A percentile compares a stretch with the other conserved stretches of the same genome.
phyloP scores from a whole-genome alignment of 495 filamentous ascomycete species.

The Antarctomyces pellizariae region DNA sequence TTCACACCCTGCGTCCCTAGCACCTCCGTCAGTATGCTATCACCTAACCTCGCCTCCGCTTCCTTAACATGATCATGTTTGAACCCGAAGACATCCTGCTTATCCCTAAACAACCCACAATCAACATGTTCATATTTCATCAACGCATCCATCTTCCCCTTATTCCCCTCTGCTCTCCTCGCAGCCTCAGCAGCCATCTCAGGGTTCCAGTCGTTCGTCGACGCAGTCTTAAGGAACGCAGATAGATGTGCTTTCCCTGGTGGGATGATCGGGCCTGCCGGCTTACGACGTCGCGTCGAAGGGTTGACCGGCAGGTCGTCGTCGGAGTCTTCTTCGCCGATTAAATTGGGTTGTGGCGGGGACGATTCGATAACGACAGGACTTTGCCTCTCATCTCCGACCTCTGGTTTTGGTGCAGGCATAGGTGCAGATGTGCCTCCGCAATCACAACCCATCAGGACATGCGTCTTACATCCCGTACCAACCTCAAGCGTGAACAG shows the following conservation, averaged over 20 bases:
- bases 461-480: constrained; percentile 40
- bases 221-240: constrained; percentile 38
- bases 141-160: constrained; percentile 30
- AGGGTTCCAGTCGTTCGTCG: constrained; percentile 32
- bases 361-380: constrained; percentile 6
- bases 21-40: constrained; percentile 35
- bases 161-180: constrained; percentile 12
- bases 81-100: constrained; percentile 10
- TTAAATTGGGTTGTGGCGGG: constrained; percentile 3
- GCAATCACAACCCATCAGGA: constrained; percentile 43
- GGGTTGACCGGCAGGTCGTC: constrained; percentile 9
- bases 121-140: constrained; percentile 49
- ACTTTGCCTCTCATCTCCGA: constrained; percentile 1
- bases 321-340: constrained; percentile 11
- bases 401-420: constrained; percentile 7
- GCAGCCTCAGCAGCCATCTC: constrained; percentile 17
- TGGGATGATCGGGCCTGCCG: constrained; percentile 4
- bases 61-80: constrained; percentile 18
- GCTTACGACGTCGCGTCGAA: background rate
- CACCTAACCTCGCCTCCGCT: constrained; percentile 25
- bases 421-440: constrained; percentile 20
- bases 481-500: constrained; percentile 45
- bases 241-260: constrained; percentile 15
- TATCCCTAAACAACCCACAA: constrained; percentile 13
- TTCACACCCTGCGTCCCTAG: constrained; percentile 34